phyloP scores from a whole-genome alignment of 805 yeast genomes.

The Pichia eremophila region DNA sequence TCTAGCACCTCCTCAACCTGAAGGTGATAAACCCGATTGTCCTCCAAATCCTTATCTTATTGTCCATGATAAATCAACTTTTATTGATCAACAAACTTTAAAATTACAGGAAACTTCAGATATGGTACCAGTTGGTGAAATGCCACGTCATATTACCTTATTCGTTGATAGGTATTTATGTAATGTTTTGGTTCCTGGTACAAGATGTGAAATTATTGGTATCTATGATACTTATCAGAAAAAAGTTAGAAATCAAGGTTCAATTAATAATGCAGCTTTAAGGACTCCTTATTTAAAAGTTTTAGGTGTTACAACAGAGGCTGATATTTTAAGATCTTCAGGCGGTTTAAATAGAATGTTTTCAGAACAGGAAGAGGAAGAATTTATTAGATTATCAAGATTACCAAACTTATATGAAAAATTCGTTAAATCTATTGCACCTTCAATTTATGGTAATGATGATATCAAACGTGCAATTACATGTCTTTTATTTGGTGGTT shows the following conservation, averaged over 20 bases:
- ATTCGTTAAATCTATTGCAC: constrained; percentile 87
- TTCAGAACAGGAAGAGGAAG: constrained; percentile 91
- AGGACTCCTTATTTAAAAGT: constrained; percentile 86
- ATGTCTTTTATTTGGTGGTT: constrained; percentile 89
- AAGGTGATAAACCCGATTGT: constrained; percentile 50
- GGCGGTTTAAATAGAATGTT: constrained; percentile 41
- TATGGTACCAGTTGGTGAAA: constrained; percentile 97
- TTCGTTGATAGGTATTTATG: constrained; percentile 86
- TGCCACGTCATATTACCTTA: constrained; percentile 87
- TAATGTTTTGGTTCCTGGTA: constrained; percentile 89
- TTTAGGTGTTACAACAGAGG: constrained; percentile 77
- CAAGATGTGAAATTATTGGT: constrained; percentile 85
- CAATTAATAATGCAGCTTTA: constrained; percentile 66
- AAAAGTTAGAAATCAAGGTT: constrained; percentile 43
- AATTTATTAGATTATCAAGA: constrained; percentile 70
- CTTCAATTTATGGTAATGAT: constrained; percentile 87
- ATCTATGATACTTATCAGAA: constrained; percentile 86
- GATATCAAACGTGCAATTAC: constrained; percentile 93
- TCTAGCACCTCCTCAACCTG: constrained; percentile 44
- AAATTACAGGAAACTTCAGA: constrained; percentile 97
- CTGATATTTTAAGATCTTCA: constrained; percentile 40
- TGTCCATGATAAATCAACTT: constrained; percentile 87
- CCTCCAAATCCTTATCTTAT: constrained; percentile 90
- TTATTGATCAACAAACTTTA: constrained; percentile 88
- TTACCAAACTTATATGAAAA: constrained; percentile 77